Evolutionary conservation across 2,329 filamentous ascomycete genomes (phyloP), one percentile per base, ranked within the genome.

Genomic region (Botrytis pseudocinerea): DNA sequence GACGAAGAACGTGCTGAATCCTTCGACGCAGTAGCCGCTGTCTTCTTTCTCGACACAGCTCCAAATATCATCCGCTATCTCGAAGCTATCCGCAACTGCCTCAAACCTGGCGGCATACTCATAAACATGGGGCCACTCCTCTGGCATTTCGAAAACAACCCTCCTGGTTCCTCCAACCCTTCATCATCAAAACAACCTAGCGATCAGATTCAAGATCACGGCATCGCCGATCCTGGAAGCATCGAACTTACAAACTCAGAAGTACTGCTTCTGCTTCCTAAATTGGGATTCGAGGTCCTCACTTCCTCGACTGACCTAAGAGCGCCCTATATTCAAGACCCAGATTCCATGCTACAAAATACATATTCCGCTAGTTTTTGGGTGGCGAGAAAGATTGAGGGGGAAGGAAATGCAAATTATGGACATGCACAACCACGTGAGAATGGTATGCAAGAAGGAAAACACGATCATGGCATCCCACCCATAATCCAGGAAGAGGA

Each of bases 1-100:
- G 86, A 91, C 73, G 85, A 87, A 1, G 87, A 88, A 0, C 88
- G 93, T 77, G 82, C 83, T 14, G 86, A 86, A 0, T 79, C 82
- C 0, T 98, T 94, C 81, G 91, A 98, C 79, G 94, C 92, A 1
- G 93, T 98, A 2, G 90, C 93, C 0, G 93, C 92, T 4, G 93
- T 97, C 18, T 99, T 98, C 84, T 99, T 99, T 84, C 91, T 99
- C 73, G 97, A 99, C 81, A 99, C 96, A 1, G 96, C 96, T 3
- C 95, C 95, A 1, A 98, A 99, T 81, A 82, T 98, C 46, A 92
- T 98, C 71, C 89, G 92, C 2, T 99, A 99, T 80, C 89, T 99
- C 48, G 91, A 97, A 80, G 91, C 94, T 2, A 93, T 98, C 71
- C 85, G 84, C 60, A 88, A 92, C 80, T 97, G 95, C 79, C 87